Evolutionary conservation across 306 rosid species (phyloP), one percentile per base, ranked within the genome.

Genomic region (Astragalus membranaceus): DNA sequence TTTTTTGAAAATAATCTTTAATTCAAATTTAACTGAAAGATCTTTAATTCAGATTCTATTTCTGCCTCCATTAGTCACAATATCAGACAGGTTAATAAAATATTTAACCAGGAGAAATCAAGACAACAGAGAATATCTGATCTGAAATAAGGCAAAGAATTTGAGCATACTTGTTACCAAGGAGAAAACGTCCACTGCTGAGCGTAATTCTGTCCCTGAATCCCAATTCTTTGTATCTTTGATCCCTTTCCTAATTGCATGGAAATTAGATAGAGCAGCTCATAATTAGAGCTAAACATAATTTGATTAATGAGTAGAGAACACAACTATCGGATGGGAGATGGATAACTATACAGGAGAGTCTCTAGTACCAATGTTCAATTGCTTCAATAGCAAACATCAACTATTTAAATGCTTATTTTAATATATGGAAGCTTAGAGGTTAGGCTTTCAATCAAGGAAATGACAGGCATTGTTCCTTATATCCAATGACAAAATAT

Each of bases 111-210:
- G 60, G 17, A 74, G 67, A 23, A 64, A 20, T 64, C 53, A 67
- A 42, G 64, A 67, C 63, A 13, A 12, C 10, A 51, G 10, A 36
- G 46, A 62, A 42, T 46, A 42, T 67, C 44, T 39, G 44, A 32
- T 41, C 49, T 39, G 66, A 72, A 69, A 67, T 32, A 47, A 53
- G 5, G 71, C 50, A 74, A 61, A 72, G 33, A 83, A 65, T 92
- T 89, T 92, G 30, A 72, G 33, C 92, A 60, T 94, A 94, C 99
- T 91, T 94, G 92, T 94, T 94, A 32, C 99, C 97, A 1, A 94
- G 95, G 82, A 94, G 99, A 91, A 90, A 94, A 33, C 96, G 95
- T 46, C 99, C 99, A 64, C 99, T 94, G 89, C 99, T 94, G 61
- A 94, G 97, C 2, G 99, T 94, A 87, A 94, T 91, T 89, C 96